Evolutionary conservation across 2,329 filamentous ascomycete genomes (phyloP), one percentile per base, ranked within the genome.

Genomic region (Hymenoscyphus fraxineus): DNA sequence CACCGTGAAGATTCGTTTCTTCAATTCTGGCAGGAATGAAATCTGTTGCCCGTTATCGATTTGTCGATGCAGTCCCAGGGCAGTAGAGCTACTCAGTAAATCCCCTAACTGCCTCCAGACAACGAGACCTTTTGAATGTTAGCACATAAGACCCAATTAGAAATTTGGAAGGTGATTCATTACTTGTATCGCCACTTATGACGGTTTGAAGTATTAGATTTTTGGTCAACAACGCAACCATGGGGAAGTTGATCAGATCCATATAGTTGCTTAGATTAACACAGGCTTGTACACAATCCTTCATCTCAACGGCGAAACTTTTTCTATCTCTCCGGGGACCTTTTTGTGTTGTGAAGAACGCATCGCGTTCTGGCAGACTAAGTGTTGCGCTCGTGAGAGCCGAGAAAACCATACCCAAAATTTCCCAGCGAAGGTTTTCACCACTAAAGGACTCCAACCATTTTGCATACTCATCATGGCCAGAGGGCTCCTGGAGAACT

Each of bases 101-200:
- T 80, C 77, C 41, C 76, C 76, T 22, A 77, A 73, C 22, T 73
- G 73, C 32, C 75, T 74, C 78, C 78, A 80, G 3, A 75, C 74
- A 0, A 76, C 68, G 39, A 78, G 68, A n/a, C 74, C 78, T 79
- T 39, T 13, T 35, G 10, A 0, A 63, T 0, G 0, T 2, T 44
- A 10, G 6, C 35, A 6, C 19, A n/a, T 6, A n/a, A 58, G 6
- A 27, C 27, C 10, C 10, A 19, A 12, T 19, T 7, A 31, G 22
- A 22, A 19, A 38, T 44, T 12, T 12, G 13, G 9, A 15, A 27
- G 7, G 19, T 27, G 13, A 13, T 39, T 16, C 5, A 77, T 72
- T 68, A 78, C 78, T 76, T 0, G 78, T 77, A 59, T 80, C 79
- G 13, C 79, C 79, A 1, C 71, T 71, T 9, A 78, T 68, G 0